These are phyloP conservation scores for Diaporthe longicolla DNA, from an alignment of 2,329 filamentous ascomycete genomes.

Conservation along the genomic window DNA sequence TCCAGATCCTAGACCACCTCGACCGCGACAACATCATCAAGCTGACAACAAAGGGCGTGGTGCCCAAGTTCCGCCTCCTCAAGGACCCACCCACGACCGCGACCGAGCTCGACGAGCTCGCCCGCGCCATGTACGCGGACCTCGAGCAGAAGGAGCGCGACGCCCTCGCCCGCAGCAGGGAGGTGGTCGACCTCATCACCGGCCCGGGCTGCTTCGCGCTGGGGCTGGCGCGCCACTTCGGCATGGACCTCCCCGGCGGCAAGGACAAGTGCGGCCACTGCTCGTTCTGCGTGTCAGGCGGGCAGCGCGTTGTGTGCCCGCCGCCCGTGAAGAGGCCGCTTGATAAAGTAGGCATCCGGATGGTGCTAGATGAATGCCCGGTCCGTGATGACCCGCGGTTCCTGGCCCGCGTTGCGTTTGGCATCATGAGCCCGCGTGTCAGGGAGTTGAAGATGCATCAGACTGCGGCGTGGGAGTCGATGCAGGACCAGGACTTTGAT, in stretches of 20 bases:
- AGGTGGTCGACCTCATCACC: conserved; percentile 69
- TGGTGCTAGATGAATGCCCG: conserved; percentile 59
- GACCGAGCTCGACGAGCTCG: conserved; percentile 59
- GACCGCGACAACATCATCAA: conserved; percentile 64
- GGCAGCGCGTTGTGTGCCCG: conserved; percentile 55
- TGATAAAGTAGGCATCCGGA: conserved; percentile 56
- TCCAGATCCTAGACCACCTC: conserved; percentile 69
- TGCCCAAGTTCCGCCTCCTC: conserved; percentile 67
- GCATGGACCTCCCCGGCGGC: conserved; percentile 62
- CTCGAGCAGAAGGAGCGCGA: conserved; percentile 68
- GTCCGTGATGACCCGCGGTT: conserved; percentile 71
- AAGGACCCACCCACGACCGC: conserved; percentile 59
- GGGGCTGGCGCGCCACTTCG: conserved; percentile 69
- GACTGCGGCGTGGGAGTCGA: conserved; percentile 62
- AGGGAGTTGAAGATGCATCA: conserved; percentile 62
- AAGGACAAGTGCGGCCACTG: conserved; percentile 68
- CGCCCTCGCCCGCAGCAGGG: conserved; percentile 63
- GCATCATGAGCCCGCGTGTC: conserved; percentile 71
- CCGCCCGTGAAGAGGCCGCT: conserved; percentile 55
- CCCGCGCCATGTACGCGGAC: conserved; percentile 62
- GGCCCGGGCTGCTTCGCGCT: conserved; percentile 64
- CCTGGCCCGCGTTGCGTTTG: conserved; percentile 72
- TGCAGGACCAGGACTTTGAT: conserved; percentile 68
- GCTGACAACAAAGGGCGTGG: conserved; percentile 65
- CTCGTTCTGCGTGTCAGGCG: conserved; percentile 60